Evolutionary conservation across 2,329 filamentous ascomycete species (phyloP).

Genomic region (Cyphellophora europaea): DNA sequence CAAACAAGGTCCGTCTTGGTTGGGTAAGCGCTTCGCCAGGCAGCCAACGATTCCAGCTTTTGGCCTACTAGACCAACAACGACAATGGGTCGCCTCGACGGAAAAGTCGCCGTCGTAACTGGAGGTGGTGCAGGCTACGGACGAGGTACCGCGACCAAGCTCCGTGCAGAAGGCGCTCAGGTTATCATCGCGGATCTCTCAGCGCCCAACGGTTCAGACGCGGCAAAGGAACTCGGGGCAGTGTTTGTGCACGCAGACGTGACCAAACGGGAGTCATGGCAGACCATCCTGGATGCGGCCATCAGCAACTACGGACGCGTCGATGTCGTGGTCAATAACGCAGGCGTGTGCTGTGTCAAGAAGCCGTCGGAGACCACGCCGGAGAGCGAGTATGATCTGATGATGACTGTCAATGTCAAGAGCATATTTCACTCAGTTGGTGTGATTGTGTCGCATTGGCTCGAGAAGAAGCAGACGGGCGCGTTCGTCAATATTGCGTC

Average conservation of each 20-base stretch:
- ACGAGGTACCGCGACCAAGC: conserved; percentile 27
- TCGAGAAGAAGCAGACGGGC: conserved; percentile 12
- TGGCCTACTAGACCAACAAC: not conserved
- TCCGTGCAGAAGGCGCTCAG: conserved; percentile 26
- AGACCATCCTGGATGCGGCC: conserved; percentile 29
- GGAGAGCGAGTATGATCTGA: conserved; percentile 38
- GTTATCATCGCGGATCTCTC: conserved; percentile 25
- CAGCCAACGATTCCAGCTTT: not conserved
- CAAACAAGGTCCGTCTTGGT: no score
- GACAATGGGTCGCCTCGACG: conserved; percentile 21
- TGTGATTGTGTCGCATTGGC: conserved; percentile 15
- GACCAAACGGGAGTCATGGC: conserved; percentile 15
- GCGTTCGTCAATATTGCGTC: conserved; percentile 15
- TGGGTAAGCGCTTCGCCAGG: no score
- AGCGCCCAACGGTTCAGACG: conserved; percentile 10
- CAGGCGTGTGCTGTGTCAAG: conserved; percentile 38
- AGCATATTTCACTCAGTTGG: conserved; percentile 15
- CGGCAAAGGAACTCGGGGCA: conserved; percentile 12
- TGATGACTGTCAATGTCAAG: conserved; percentile 36
- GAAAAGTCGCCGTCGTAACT: conserved; percentile 33
- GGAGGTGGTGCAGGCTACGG: conserved; percentile 36
- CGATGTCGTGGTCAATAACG: conserved; percentile 43
- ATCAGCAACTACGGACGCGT: conserved; percentile 34
- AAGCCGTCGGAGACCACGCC: conserved; percentile 32
- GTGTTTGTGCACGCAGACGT: conserved; percentile 12